Conservation (phyloP, 129 eudicot species). For the Flaveria sonorensis region DNA sequence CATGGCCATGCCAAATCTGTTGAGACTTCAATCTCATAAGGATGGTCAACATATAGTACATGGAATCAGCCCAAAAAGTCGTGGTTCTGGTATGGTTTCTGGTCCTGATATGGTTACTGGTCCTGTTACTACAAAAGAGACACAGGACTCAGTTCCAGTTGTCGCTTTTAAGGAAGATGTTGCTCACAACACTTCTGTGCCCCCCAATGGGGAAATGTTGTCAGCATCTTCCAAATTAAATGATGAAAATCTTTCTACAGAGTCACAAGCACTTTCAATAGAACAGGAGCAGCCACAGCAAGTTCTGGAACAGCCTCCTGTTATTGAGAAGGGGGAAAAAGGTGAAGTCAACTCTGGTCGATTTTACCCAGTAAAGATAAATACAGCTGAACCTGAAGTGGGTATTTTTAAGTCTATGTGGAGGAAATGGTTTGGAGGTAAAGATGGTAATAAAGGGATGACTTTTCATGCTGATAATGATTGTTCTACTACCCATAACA, state of each 20-base stretch:
- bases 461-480: not conserved
- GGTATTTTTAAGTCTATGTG: conserved; percentile 52
- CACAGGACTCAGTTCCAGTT: conserved; percentile 22
- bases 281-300: conserved; percentile 31
- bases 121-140: conserved; percentile 21
- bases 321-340: conserved; percentile 33
- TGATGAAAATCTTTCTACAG: conserved; percentile 34
- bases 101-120: conserved; percentile 22
- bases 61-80: conserved; percentile 39
- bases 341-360: conserved; percentile 33
- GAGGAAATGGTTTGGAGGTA: conserved; percentile 52
- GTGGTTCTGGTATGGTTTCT: conserved; percentile 17
- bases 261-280: conserved; percentile 32
- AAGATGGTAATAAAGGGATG: conserved; percentile 29
- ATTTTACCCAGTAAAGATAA: conserved; percentile 25
- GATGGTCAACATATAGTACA: conserved; percentile 48
- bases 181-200: conserved; percentile 21
- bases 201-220: conserved; percentile 18
- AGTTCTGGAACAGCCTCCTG: conserved; percentile 30
- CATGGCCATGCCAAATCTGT: conserved; percentile 67
- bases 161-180: conserved; percentile 30
- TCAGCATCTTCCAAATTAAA: conserved; percentile 28
- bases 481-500: conserved; percentile 3
- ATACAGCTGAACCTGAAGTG: conserved; percentile 31
- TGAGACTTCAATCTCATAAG: conserved; percentile 44